Conservation (phyloP, 2,329 filamentous ascomycete genomes). For the Phaeosphaeria sp. region DNA sequence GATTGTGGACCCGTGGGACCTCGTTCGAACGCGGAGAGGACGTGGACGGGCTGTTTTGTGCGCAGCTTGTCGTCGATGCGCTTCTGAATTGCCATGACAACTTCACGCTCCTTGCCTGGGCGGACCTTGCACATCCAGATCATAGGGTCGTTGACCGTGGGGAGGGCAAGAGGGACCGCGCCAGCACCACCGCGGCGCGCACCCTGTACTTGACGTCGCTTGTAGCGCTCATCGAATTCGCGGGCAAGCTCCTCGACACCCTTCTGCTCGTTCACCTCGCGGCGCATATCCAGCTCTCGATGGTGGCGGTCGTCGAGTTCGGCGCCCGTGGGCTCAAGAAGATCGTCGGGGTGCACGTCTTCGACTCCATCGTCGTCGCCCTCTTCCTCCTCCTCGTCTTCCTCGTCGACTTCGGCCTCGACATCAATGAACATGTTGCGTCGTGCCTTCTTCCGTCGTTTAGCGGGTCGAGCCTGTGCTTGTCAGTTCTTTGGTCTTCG, state of each 20-base stretch:
- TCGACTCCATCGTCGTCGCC: slow-evolving; percentile 86
- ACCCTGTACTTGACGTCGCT: slow-evolving; percentile 63
- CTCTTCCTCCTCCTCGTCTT: slow-evolving; percentile 81
- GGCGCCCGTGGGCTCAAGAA: slow-evolving; percentile 76
- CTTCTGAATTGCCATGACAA: slow-evolving; percentile 86
- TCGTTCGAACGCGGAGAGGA: slow-evolving; percentile 91
- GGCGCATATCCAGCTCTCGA: slow-evolving; percentile 89
- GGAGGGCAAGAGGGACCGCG: slow-evolving; percentile 69
- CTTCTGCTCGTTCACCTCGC: slow-evolving; percentile 84
- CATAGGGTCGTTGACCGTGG: slow-evolving; percentile 91
- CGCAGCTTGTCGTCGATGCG: slow-evolving; percentile 80
- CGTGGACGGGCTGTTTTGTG: slow-evolving; percentile 80
- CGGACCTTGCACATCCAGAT: slow-evolving; percentile 96
- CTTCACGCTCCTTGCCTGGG: slow-evolving; percentile 93
- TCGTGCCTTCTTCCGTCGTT: slow-evolving; percentile 75
- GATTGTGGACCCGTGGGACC: slow-evolving; percentile 78
- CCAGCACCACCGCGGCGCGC: slow-evolving; percentile 39
- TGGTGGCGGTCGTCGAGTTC: slow-evolving; percentile 91
- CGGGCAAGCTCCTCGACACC: slow-evolving; percentile 94
- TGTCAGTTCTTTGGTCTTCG: slow-evolving; percentile 21
- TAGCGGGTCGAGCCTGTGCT: slow-evolving; percentile 72
- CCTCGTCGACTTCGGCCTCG: slow-evolving; percentile 95
- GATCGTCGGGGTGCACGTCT: slow-evolving; percentile 88
- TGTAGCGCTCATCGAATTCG: slow-evolving; percentile 81
- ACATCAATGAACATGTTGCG: slow-evolving; percentile 94